A percentile compares a stretch with the other conserved stretches of the same genome.
These are phyloP conservation scores for Inga laurina DNA, from an alignment of 306 rosid genomes.

Conservation along the genomic window DNA sequence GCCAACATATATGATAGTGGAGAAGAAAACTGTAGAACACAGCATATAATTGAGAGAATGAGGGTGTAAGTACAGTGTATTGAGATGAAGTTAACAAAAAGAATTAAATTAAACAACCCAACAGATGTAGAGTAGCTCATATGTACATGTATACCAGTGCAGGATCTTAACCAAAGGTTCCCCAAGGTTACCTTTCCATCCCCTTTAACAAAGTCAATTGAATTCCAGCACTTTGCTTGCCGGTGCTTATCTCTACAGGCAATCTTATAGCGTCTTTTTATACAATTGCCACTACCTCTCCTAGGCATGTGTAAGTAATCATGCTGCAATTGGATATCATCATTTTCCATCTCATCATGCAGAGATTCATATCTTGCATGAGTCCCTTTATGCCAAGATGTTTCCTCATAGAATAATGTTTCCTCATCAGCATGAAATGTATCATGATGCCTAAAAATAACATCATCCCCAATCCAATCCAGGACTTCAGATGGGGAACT, in stretches of 20 bases:
- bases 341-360: slow-evolving; percentile 37
- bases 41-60: slow-evolving; percentile 19
- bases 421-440: slow-evolving; percentile 24
- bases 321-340: slow-evolving; percentile 39
- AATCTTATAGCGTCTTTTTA: slow-evolving; percentile 41
- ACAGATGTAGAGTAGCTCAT: slow-evolving; percentile 39
- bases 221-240: slow-evolving; percentile 54
- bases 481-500: slow-evolving; percentile 40
- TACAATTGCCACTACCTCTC: slow-evolving; percentile 38
- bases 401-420: slow-evolving; percentile 31
- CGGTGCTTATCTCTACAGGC: slow-evolving; percentile 38
- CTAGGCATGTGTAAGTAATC: slow-evolving; percentile 32
- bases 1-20: slow-evolving; percentile 12
- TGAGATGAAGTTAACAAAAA: slow-evolving; percentile 32
- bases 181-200: slow-evolving; percentile 70
- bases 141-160: slow-evolving; percentile 44
- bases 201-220: slow-evolving; percentile 54
- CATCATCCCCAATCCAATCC: slow-evolving; percentile 50
- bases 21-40: slow-evolving; percentile 17
- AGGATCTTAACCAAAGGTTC: slow-evolving; percentile 44
- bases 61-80: slow-evolving; percentile 23
- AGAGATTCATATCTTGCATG: slow-evolving; percentile 33
- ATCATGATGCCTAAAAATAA: slow-evolving; percentile 38
- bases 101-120: slow-evolving; percentile 33
- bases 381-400: slow-evolving; percentile 20